phyloP scores from a whole-genome alignment of 2,329 filamentous ascomycete genomes.

The Hysterium pulicare region DNA sequence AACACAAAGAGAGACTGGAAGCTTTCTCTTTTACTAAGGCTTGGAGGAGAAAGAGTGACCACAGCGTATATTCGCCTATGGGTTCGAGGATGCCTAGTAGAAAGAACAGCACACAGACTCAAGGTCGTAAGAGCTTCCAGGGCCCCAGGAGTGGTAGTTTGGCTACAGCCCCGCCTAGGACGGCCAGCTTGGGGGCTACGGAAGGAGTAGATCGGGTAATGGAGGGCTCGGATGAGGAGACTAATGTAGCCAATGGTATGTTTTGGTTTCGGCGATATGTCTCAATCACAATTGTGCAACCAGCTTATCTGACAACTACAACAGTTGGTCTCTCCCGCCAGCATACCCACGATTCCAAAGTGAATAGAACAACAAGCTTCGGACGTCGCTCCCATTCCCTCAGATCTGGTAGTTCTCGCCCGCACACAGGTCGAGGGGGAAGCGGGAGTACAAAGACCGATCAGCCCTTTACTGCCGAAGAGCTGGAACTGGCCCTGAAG shows the following conservation, averaged over 20 bases:
- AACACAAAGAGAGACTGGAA: slow-evolving; percentile 50
- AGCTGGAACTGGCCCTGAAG: slow-evolving; percentile 43
- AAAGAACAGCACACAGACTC: slow-evolving; percentile 30
- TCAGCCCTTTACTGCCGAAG: slow-evolving; percentile 43
- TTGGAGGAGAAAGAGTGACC: slow-evolving; percentile 45
- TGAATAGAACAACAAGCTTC: slow-evolving; percentile 20
- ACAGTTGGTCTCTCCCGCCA: slow-evolving; percentile 34
- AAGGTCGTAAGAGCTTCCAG: slow-evolving; percentile 27
- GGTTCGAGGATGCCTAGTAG: slow-evolving; percentile 45
- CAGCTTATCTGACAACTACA: too few relatives aligned
- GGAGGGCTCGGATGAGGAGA: slow-evolving; percentile 45
- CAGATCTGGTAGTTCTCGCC: slow-evolving; percentile 16
- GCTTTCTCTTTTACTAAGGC: slow-evolving; percentile 46
- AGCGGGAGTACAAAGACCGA: slow-evolving; percentile 29
- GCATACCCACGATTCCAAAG: slow-evolving; percentile 29
- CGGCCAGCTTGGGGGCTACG: slow-evolving; percentile 15
- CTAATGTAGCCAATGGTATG: slow-evolving; percentile 45
- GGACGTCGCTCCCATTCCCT: slow-evolving; percentile 28
- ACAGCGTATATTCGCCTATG: slow-evolving; percentile 48
- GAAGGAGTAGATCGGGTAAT: slow-evolving; percentile 33
- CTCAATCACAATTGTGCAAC: neutral
- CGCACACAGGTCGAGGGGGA: slow-evolving; percentile 23
- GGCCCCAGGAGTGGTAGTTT: slow-evolving; percentile 25
- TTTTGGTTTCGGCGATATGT: slow-evolving; percentile 11
- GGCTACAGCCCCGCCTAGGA: slow-evolving; percentile 21